Percentiles rank a stretch among this genome's conserved stretches.
Conservation (phyloP, 768 basidiomycete species). For the Phanerochaete carnosa region DNA sequence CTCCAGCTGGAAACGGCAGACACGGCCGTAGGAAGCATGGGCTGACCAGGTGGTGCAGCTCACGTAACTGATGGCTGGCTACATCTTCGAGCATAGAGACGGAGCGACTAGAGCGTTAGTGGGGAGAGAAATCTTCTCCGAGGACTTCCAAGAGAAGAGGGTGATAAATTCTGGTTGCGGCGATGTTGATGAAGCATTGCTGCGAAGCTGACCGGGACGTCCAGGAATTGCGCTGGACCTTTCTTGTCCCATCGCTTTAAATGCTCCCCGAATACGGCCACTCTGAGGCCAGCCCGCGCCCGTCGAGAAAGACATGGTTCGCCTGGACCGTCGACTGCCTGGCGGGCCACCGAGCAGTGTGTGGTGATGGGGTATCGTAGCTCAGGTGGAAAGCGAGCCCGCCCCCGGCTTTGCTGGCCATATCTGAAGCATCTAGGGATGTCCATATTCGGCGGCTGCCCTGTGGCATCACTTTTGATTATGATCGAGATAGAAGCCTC, state of each 20-base stretch:
- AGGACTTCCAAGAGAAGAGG: background rate
- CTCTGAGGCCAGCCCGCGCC: too few relatives aligned
- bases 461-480: background rate
- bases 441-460: background rate
- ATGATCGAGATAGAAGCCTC: too few relatives aligned
- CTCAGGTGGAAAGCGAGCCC: too few relatives aligned
- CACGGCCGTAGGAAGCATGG: background rate
- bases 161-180: background rate
- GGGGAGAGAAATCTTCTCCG: background rate
- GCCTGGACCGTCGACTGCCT: too few relatives aligned
- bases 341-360: too few relatives aligned
- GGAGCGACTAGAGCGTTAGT: background rate
- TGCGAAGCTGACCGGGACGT: too few relatives aligned
- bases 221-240: too few relatives aligned
- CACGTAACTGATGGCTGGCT: constrained; percentile 1
- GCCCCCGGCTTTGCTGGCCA: background rate
- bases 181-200: background rate
- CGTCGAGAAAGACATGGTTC: too few relatives aligned
- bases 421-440: background rate
- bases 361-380: too few relatives aligned
- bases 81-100: background rate
- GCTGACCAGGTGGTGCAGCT: background rate
- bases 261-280: too few relatives aligned
- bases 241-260: too few relatives aligned
- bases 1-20: too few relatives aligned